Evolutionary conservation across 345 rosid species (phyloP).

Genomic region (Erucastrum elatum): DNA sequence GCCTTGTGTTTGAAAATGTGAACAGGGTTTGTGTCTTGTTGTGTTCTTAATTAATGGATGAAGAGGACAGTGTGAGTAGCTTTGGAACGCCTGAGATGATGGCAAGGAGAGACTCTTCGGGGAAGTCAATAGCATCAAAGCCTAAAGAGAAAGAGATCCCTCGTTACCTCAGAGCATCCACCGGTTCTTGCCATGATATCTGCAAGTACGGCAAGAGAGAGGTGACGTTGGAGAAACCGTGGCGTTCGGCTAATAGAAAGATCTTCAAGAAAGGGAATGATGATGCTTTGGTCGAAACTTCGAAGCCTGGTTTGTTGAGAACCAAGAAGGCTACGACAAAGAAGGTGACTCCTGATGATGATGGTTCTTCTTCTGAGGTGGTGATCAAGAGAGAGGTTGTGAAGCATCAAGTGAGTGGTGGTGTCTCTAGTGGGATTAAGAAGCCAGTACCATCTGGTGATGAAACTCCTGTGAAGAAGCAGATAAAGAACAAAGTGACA

Average conservation of each 20-base stretch:
- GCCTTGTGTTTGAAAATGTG: conserved; percentile 3
- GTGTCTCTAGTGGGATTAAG: conserved; percentile 18
- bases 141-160: conserved; percentile 53
- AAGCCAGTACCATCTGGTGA: conserved; percentile 27
- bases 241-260: conserved; percentile 47
- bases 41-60: conserved; percentile 44
- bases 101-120: conserved; percentile 44
- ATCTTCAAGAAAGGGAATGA: conserved; percentile 37
- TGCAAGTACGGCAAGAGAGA: conserved; percentile 79
- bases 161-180: conserved; percentile 74
- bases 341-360: not conserved
- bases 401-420: conserved; percentile 10
- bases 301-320: conserved; percentile 31
- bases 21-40: conserved; percentile 21
- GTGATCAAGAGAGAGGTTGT: conserved; percentile 34
- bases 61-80: conserved; percentile 38
- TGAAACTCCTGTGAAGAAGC: conserved; percentile 29
- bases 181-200: conserved; percentile 88
- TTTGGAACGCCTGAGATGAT: conserved; percentile 41
- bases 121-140: conserved; percentile 37
- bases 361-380: conserved; percentile 25
- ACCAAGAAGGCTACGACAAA: conserved; percentile 39
- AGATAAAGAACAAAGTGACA: conserved; percentile 32
- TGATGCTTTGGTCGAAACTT: conserved; percentile 37
- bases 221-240: conserved; percentile 48